Conservation (phyloP, 306 rosid species). For the Quercus rubra region DNA sequence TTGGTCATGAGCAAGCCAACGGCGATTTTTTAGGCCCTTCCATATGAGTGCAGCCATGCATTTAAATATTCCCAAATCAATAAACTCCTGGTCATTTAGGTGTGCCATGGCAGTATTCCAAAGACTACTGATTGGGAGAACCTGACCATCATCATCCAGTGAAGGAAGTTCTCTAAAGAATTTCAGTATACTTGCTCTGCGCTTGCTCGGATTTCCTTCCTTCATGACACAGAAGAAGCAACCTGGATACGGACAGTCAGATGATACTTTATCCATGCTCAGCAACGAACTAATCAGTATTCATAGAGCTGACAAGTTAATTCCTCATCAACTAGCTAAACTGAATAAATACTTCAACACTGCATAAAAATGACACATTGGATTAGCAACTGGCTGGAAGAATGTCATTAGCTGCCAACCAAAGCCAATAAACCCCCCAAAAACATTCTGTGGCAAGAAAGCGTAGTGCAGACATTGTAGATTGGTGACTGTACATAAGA, state of each 20-base stretch:
- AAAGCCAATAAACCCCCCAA: not conserved
- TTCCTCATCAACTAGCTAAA: conserved; percentile 31
- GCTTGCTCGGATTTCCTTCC: conserved; percentile 95
- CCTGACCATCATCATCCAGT: conserved; percentile 98
- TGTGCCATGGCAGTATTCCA: conserved; percentile 99
- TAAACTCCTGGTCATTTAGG: conserved; percentile 95
- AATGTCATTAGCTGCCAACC: conserved; percentile 3
- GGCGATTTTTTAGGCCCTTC: conserved; percentile 95
- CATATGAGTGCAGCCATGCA: conserved; percentile 94
- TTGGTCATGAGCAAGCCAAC: conserved; percentile 98
- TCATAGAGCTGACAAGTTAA: conserved; percentile 23
- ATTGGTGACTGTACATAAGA: not conserved
- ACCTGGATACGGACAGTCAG: conserved; percentile 98
- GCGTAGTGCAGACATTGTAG: not conserved
- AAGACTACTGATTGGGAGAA: conserved; percentile 97
- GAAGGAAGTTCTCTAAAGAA: conserved; percentile 93
- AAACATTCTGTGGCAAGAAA: not conserved
- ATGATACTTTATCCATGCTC: conserved; percentile 77
- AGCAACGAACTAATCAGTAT: conserved; percentile 13
- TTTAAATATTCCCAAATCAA: conserved; percentile 88
- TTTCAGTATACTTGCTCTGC: conserved; percentile 81
- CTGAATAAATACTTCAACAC: conserved; percentile 35
- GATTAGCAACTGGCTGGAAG: conserved; percentile 15
- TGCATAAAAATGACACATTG: conserved; percentile 22
- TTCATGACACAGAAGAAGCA: conserved; percentile 99